Conservation (phyloP, 2,329 filamentous ascomycete genomes). For the Coniochaeta prunicola region DNA sequence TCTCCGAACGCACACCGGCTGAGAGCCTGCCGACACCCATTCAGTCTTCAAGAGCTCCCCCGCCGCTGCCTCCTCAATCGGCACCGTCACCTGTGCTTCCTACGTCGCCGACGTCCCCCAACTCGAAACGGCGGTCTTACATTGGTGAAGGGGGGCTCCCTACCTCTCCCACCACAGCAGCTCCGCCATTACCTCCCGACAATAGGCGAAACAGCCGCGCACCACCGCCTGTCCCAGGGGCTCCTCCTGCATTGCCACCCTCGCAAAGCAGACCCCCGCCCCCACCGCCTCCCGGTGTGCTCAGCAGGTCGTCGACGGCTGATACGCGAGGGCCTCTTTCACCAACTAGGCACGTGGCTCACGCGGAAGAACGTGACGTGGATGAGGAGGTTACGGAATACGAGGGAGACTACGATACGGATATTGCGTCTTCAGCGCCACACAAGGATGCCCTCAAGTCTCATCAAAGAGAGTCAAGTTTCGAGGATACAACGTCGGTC, state of each 20-base stretch:
- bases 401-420: conserved; percentile 95
- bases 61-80: conserved; percentile 35
- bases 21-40: conserved; percentile 31
- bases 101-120: conserved; percentile 37
- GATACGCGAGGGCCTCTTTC: conserved; percentile 38
- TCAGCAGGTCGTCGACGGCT: conserved; percentile 52
- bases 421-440: conserved; percentile 88
- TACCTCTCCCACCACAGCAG: conserved; percentile 23
- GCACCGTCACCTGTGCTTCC: conserved; percentile 31
- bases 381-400: conserved; percentile 86
- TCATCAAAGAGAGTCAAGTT: conserved; percentile 68
- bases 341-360: conserved; percentile 30
- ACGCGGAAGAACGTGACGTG: conserved; percentile 55
- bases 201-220: conserved; percentile 50
- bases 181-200: conserved; percentile 25
- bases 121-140: conserved; percentile 21
- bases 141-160: conserved; percentile 27
- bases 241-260: conserved; percentile 37
- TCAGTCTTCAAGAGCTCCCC: conserved; percentile 27
- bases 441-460: conserved; percentile 89
- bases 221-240: conserved; percentile 54
- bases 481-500: conserved; percentile 62
- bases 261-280: conserved; percentile 56
- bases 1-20: conserved; percentile 47
- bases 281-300: conserved; percentile 52